Evolutionary conservation across 2,329 filamentous ascomycete species (phyloP).

Genomic region (Diplodia mutila): DNA sequence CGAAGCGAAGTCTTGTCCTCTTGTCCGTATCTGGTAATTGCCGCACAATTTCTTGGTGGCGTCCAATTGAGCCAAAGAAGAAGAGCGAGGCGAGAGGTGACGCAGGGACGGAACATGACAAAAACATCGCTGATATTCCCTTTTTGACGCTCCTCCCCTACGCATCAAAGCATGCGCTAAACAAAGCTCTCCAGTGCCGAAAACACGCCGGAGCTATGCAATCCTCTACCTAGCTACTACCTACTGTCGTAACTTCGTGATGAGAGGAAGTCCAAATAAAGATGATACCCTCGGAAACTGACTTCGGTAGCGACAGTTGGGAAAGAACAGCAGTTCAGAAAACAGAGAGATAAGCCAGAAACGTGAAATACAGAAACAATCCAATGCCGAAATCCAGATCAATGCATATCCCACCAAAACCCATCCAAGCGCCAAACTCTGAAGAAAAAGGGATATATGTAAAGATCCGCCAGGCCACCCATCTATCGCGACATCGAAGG

Average conservation of each 20-base stretch:
- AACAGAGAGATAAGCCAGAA: constrained; percentile 15
- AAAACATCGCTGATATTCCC: constrained; percentile 20
- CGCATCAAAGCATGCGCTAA: background rate
- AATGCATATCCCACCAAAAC: background rate
- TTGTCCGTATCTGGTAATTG: background rate
- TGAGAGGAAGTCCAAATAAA: constrained; percentile 11
- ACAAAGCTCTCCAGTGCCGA: background rate
- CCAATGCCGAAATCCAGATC: constrained; percentile 7
- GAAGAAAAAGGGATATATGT: constrained; percentile 2
- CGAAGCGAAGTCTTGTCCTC: background rate
- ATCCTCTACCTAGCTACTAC: constrained; percentile 24
- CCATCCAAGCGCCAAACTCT: background rate
- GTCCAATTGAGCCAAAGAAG: background rate
- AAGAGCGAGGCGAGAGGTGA: no score
- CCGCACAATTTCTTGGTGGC: background rate
- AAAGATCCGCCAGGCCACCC: constrained; percentile 17
- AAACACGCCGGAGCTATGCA: constrained; percentile 23
- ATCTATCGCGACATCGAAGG: constrained; percentile 19
- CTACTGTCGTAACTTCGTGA: constrained; percentile 22
- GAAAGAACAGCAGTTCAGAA: constrained; percentile 1
- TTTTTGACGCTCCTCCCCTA: background rate
- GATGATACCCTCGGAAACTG: background rate
- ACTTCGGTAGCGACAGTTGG: constrained; percentile 13
- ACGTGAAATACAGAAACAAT: background rate
- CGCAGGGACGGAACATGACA: background rate